Conservation (phyloP, 768 basidiomycete species). For the Leccinum variicolor region DNA sequence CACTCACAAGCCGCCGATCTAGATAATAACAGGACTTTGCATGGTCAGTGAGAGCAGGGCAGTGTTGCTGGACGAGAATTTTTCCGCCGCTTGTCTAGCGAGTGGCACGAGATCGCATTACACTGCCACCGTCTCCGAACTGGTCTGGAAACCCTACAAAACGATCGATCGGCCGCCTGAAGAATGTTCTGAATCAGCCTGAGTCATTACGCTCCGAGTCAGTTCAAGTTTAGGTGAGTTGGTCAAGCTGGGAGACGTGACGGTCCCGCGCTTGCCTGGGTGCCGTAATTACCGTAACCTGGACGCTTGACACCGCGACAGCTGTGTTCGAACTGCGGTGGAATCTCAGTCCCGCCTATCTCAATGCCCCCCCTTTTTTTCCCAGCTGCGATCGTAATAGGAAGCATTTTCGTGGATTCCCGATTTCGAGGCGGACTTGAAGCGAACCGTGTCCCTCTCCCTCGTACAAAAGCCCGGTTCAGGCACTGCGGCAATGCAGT, state of each 20-base stretch:
- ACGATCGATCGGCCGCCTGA: neutral
- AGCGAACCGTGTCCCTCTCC: slow-evolving; percentile 2
- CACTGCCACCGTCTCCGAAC: slow-evolving; percentile 2
- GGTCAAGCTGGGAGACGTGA: neutral
- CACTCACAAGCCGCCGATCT: neutral
- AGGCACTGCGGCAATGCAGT: slow-evolving; percentile 28
- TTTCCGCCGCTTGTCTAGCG: neutral
- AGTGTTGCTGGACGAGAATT: neutral
- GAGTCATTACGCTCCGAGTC: neutral
- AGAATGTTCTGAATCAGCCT: neutral
- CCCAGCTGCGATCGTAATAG: slow-evolving; percentile 9
- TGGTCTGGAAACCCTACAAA: neutral
- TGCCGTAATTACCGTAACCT: neutral
- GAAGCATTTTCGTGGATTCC: slow-evolving; percentile 15
- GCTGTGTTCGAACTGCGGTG: slow-evolving; percentile 1
- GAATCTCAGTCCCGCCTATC: neutral
- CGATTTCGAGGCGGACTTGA: neutral
- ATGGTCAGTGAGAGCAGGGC: neutral
- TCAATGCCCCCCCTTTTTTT: neutral
- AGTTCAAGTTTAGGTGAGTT: neutral
- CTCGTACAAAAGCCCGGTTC: neutral
- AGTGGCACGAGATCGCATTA: neutral
- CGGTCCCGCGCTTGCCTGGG: slow-evolving; percentile 7
- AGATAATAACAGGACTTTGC: neutral
- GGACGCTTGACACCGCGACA: slow-evolving; percentile 19